Conservation (phyloP, 345 rosid genomes). For the Clarkia xantiana region DNA sequence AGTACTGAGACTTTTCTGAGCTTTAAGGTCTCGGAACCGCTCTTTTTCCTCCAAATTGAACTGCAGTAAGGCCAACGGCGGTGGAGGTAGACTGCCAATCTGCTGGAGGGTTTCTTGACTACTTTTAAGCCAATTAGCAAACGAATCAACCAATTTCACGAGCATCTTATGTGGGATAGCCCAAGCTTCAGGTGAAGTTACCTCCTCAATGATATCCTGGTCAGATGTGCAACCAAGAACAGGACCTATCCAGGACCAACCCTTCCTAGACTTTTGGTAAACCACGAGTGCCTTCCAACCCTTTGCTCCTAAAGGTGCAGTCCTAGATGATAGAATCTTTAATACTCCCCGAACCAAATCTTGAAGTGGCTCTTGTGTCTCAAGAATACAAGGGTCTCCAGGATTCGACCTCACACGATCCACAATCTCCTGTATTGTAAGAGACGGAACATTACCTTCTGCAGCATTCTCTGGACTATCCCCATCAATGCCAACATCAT, state of each 20-base stretch:
- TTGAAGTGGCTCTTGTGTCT: slow-evolving; percentile 91
- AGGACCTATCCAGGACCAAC: slow-evolving; percentile 95
- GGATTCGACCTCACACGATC: slow-evolving; percentile 78
- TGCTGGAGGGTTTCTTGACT: slow-evolving; percentile 91
- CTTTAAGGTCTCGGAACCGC: slow-evolving; percentile 91
- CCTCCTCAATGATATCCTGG: slow-evolving; percentile 65
- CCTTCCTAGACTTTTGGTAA: slow-evolving; percentile 63
- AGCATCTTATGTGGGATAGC: slow-evolving; percentile 85
- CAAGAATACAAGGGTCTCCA: slow-evolving; percentile 85
- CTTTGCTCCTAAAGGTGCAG: slow-evolving; percentile 94
- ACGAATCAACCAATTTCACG: slow-evolving; percentile 90
- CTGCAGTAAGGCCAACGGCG: slow-evolving; percentile 73
- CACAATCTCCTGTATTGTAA: slow-evolving; percentile 84
- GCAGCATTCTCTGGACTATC: slow-evolving; percentile 26
- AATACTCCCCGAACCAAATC: slow-evolving; percentile 94
- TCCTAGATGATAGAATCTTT: slow-evolving; percentile 75
- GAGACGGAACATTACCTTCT: slow-evolving; percentile 40
- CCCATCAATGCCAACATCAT: slow-evolving; percentile 29
- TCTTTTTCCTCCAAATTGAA: slow-evolving; percentile 87
- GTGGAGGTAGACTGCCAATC: slow-evolving; percentile 93
- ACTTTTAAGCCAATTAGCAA: slow-evolving; percentile 94
- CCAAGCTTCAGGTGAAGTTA: slow-evolving; percentile 95
- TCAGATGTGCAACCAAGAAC: slow-evolving; percentile 34
- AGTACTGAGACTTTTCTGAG: slow-evolving; percentile 94
- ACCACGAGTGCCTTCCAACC: slow-evolving; percentile 89